Conservation (phyloP, 2,329 filamentous ascomycete genomes). For the Sporothrix brasiliensis region DNA sequence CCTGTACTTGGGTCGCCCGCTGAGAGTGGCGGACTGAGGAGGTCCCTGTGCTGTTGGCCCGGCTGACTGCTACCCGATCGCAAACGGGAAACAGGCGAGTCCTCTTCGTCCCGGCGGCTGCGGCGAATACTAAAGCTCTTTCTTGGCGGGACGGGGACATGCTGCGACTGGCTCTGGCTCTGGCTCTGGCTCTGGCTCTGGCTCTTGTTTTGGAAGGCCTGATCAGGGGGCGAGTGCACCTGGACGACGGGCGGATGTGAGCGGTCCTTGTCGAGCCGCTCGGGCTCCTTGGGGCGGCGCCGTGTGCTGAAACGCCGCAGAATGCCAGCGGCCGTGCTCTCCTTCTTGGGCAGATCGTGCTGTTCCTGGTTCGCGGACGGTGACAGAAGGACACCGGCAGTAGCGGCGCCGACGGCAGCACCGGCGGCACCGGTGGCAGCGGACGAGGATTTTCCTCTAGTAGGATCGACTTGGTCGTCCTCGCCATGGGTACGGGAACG, state of each 20-base stretch:
- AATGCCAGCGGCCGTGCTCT: slow-evolving; percentile 81
- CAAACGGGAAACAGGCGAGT: slow-evolving; percentile 50
- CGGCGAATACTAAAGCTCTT: slow-evolving; percentile 87
- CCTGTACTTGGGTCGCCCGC: slow-evolving; percentile 59
- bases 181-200: background rate
- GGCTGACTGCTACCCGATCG: slow-evolving; percentile 66
- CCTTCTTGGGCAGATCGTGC: slow-evolving; percentile 72
- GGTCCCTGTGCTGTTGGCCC: slow-evolving; percentile 71
- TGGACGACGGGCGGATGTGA: slow-evolving; percentile 74
- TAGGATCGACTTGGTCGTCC: slow-evolving; percentile 74
- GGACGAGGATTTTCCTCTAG: slow-evolving; percentile 64
- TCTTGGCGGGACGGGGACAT: slow-evolving; percentile 61
- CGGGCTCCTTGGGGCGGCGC: slow-evolving; percentile 66
- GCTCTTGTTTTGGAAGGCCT: background rate
- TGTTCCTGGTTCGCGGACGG: slow-evolving; percentile 57
- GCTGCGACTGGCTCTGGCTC: background rate
- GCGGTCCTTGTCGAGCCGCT: slow-evolving; percentile 63
- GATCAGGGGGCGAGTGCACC: slow-evolving; percentile 74
- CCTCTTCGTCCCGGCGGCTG: slow-evolving; percentile 58
- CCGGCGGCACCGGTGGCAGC: slow-evolving; percentile 38
- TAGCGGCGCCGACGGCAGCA: slow-evolving; percentile 17
- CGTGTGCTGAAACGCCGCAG: slow-evolving; percentile 90
- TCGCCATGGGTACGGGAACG: slow-evolving; percentile 92
- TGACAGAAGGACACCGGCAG: slow-evolving; percentile 43
- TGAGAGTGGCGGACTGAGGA: slow-evolving; percentile 72